These are phyloP conservation scores for Claviceps spartinae DNA, from an alignment of 2,329 filamentous ascomycete genomes.

Conservation along the genomic window DNA sequence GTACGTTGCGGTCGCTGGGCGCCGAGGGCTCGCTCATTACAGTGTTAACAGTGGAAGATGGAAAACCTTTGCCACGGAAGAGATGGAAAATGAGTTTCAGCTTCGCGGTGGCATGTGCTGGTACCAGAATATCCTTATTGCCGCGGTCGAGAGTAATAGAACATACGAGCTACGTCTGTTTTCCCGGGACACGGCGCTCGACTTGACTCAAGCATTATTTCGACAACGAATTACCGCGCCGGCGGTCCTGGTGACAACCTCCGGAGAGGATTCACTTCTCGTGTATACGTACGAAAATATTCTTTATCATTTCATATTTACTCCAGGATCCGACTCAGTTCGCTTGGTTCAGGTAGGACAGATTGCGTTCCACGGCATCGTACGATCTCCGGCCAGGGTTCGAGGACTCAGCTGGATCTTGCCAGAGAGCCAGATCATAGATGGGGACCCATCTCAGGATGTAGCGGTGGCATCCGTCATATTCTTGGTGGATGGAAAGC, in stretches of 20 bases:
- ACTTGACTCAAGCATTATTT: constrained; percentile 59
- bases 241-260: constrained; percentile 78
- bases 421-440: constrained; percentile 74
- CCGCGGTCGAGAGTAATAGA: constrained; percentile 75
- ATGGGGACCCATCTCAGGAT: constrained; percentile 91
- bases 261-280: constrained; percentile 84
- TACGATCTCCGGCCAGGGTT: constrained; percentile 82
- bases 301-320: constrained; percentile 87
- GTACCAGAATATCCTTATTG: constrained; percentile 91
- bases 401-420: constrained; percentile 91
- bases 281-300: constrained; percentile 97
- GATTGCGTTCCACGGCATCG: constrained; percentile 93
- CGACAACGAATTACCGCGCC: constrained; percentile 67
- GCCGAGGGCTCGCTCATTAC: constrained; percentile 85
- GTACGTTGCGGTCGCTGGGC: constrained; percentile 92
- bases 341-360: constrained; percentile 88
- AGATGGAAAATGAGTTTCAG: constrained; percentile 77
- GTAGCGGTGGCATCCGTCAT: constrained; percentile 86
- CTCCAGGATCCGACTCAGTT: constrained; percentile 52
- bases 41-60: constrained; percentile 87
- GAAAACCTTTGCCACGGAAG: constrained; percentile 80
- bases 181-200: constrained; percentile 71
- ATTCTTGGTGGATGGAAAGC: constrained; percentile 93
- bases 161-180: constrained; percentile 83
- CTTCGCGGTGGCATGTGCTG: constrained; percentile 96